These are phyloP conservation scores for Nakazawaea wickerhamii DNA, from an alignment of 805 yeast genomes.

Conservation along the genomic window DNA sequence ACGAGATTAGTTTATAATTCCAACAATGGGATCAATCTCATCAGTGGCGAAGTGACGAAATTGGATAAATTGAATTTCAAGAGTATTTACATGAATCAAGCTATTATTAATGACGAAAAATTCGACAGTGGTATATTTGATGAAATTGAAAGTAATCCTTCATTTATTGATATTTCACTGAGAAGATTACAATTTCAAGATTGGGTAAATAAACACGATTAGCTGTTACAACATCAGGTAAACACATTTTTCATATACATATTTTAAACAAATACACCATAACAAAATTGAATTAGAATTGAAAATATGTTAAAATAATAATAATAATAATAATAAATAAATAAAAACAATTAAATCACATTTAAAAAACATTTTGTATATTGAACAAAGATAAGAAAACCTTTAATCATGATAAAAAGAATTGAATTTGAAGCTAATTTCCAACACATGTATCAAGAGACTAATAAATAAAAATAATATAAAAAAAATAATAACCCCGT, in stretches of 20 bases:
- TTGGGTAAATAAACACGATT: conserved; percentile 23
- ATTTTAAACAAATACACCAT: no score
- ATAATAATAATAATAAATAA: no score
- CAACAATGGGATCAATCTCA: conserved; percentile 2
- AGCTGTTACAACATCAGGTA: not conserved
- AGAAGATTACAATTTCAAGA: conserved; percentile 39
- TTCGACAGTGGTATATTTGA: conserved; percentile 40
- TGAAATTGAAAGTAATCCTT: conserved; percentile 42
- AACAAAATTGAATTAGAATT: no score
- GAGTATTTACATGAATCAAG: conserved; percentile 43
- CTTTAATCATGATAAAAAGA: no score
- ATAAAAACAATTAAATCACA: no score
- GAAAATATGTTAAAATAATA: no score
- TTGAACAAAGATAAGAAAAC: no score
- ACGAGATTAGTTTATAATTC: not conserved
- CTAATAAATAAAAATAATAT: no score
- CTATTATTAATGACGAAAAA: conserved; percentile 41
- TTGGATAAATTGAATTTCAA: conserved; percentile 22
- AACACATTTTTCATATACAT: no score
- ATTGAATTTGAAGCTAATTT: no score
- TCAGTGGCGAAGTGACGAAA: conserved; percentile 1
- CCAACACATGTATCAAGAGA: no score
- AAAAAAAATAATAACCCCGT: not conserved
- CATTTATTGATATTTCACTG: conserved; percentile 42
- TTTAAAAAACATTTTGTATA: no score